Evolutionary conservation across 2,329 filamentous ascomycete genomes (phyloP).

Genomic region (Penicillium sp.): DNA sequence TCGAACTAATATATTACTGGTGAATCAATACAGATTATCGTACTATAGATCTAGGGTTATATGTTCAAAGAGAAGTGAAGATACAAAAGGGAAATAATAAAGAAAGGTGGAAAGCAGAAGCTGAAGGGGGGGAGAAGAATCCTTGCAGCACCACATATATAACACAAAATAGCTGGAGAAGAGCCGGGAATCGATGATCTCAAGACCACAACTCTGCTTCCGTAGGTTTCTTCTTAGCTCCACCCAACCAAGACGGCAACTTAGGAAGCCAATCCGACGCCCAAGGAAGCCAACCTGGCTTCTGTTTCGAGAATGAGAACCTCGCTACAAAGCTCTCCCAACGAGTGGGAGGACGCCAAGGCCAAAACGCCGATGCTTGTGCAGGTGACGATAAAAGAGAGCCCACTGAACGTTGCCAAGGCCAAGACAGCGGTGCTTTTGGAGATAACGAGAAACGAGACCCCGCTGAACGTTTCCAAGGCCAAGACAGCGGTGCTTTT

Average conservation of each 20-base stretch:
- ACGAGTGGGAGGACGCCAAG: slow-evolving; percentile 15
- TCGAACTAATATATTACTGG: neutral
- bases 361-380: slow-evolving; percentile 8
- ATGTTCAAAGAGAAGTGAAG: neutral
- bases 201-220: slow-evolving; percentile 25
- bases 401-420: slow-evolving; percentile 4
- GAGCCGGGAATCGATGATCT: neutral
- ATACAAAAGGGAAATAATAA: neutral
- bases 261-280: neutral
- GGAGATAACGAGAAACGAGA: slow-evolving; percentile 17
- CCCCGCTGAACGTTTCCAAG: slow-evolving; percentile 5
- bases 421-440: neutral
- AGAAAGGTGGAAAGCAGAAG: neutral
- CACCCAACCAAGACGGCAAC: slow-evolving; percentile 11
- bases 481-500: neutral
- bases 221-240: neutral
- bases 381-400: slow-evolving; percentile 12
- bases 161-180: neutral
- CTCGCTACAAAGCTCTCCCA: slow-evolving; percentile 6
- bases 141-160: neutral
- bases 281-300: slow-evolving; percentile 12
- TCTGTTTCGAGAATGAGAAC: slow-evolving; percentile 1
- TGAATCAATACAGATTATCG: neutral
- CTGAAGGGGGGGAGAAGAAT: neutral
- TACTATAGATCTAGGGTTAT: neutral